Evolutionary conservation across 108 stramenopile species (phyloP), one percentile per base, ranked within the genome.

Genomic region (Ochromonas danica): DNA sequence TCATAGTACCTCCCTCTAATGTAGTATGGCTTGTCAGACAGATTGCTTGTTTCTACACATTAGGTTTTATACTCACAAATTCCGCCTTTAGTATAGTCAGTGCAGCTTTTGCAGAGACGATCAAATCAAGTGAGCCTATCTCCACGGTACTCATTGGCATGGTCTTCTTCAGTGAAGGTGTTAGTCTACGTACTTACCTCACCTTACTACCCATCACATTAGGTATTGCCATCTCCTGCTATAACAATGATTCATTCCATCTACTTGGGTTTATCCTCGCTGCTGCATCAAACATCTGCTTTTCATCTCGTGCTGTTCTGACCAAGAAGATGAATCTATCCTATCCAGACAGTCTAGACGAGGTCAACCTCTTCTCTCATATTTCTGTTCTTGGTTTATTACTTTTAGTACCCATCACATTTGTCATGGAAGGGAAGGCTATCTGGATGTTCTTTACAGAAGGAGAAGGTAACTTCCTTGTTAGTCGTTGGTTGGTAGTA

Each of bases 51-150:
- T 14, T 3, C 38, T 75, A 75, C 31, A 75, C 72, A 35, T 75
- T 75, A 6, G 72, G 72, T 14, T 75, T 75, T 75, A 45, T 75
- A 6, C 31, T 45, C 40, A 75, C 72, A 45, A 75, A 75, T 36
- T 41, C 10, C 25, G 72, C 72, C 31, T 75, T 75, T 60, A 75
- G 72, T 75, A 67, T 67, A 75, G 72, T 75, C 6, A 33, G 31
- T 36, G 72, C 72, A 27, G 51, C 25, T 27, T 75, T 75, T 36
- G 72, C 72, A 33, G 72, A 75, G 41, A 75, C 72, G 27, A 41
- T 75, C 17, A 75, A 75, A 41, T 75, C 72, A 6, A 33, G 45
- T 31, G 72, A 75, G 31, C 72, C 72, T 41, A 60, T 75, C 3
- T 75, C 72, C 40, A 75, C 45, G 6, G 72, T 75, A 35, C 22